Conservation (phyloP, 1,139 yeast species). For the Geotrichum aggregatum region DNA sequence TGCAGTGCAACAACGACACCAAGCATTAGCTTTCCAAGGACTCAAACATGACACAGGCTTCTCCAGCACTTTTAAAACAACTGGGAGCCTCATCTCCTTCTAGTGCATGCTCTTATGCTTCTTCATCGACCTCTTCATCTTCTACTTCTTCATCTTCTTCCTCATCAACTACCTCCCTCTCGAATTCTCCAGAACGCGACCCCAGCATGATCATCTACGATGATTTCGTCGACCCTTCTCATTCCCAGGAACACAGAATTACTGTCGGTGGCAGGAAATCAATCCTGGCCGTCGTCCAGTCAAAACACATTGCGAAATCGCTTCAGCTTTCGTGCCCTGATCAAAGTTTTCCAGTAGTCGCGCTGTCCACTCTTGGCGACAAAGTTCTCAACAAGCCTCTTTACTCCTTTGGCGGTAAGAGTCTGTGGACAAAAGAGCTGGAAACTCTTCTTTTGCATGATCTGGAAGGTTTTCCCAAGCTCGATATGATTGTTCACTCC, state of each 20-base stretch:
- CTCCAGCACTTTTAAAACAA: too few species aligned
- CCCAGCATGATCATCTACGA: conserved; percentile 20
- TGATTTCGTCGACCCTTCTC: conserved; percentile 16
- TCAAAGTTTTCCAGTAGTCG: conserved; percentile 64
- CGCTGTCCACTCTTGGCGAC: conserved; percentile 85
- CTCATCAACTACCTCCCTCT: background rate
- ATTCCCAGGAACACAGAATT: conserved; percentile 12
- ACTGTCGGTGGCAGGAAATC: conserved; percentile 86
- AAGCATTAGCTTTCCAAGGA: too few species aligned
- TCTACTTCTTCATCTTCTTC: background rate
- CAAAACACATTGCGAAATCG: conserved; percentile 62
- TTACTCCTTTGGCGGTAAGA: conserved; percentile 92
- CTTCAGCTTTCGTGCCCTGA: conserved; percentile 54
- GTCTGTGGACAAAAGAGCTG: conserved; percentile 92
- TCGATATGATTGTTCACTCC: conserved; percentile 90
- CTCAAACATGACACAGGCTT: too few species aligned
- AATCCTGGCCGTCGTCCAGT: conserved; percentile 78
- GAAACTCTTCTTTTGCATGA: conserved; percentile 68
- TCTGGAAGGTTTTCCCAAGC: conserved; percentile 59
- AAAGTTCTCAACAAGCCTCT: conserved; percentile 78
- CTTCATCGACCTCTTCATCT: background rate
- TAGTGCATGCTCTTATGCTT: background rate
- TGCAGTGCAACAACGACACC: too few species aligned
- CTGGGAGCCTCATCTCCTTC: background rate
- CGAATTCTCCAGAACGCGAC: conserved; percentile 19